Evolutionary conservation across 257 asterid genomes (phyloP), one percentile per base, ranked within the genome.

Genomic region (Solanum sejunctum): DNA sequence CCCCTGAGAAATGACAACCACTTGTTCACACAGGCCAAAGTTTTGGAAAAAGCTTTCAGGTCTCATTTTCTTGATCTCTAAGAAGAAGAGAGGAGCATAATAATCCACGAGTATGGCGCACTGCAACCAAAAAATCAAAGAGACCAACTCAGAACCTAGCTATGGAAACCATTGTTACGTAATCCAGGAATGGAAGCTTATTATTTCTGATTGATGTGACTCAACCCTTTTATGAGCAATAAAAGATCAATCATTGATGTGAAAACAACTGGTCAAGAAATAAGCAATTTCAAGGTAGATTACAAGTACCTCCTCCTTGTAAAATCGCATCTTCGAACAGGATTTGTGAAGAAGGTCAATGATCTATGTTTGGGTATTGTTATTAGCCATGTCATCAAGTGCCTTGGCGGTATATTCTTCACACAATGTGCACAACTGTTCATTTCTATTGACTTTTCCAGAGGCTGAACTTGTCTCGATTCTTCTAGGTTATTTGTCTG

Each of bases 61-160:
- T 72, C 91, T 73, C 58, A 97, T 39, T 16, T 90, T 41, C 43
- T 93, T 88, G 58, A 92, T 88, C 93, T 93, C 96, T 75, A 89
- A 77, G 94, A 97, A 97, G 84, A 97, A 92, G 51, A 95, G 93
- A 87, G 97, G 95, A 69, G 94, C 98, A 83, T 95, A 97, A 81
- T 93, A 93, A 84, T 95, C 95, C 94, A 97, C 98, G 92, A 97
- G 90, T 60, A 91, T 58, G 49, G 85, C 80, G 88, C 99, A 97
- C 99, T 97, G 95, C 86, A 88, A 87, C 63, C 56, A 81, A 43
- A 87, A 75, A 52, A 12, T 61, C 26, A 69, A 75, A 85, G 57
- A 82, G 84, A 83, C 55, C 51, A 12, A 61, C 60, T n/a, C 64
- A 20, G 15, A 63, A 82, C 64, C 77, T 80, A 13, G 54, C 56